phyloP scores from a whole-genome alignment of 2,329 filamentous ascomycete species.

The Diaporthe australafricana region DNA sequence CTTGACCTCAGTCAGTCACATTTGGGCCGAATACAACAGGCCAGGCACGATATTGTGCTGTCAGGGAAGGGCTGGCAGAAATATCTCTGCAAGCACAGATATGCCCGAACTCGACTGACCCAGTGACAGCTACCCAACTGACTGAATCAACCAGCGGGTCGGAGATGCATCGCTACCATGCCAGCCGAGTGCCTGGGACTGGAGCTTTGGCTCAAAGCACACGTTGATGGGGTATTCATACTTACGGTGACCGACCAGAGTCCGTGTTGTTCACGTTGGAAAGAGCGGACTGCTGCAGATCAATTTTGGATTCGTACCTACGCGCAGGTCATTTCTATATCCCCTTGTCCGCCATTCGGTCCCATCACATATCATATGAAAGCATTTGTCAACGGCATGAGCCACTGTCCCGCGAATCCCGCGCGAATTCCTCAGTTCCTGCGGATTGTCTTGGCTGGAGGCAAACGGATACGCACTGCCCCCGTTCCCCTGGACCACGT shows the following conservation, averaged over 20 bases:
- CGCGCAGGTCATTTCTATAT: neutral
- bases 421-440: neutral
- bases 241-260: neutral
- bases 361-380: constrained; percentile 10
- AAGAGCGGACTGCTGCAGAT: neutral
- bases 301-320: neutral
- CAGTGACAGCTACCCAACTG: neutral
- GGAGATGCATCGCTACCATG: neutral
- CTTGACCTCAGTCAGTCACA: neutral
- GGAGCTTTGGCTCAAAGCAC: neutral
- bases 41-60: neutral
- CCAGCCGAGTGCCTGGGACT: neutral
- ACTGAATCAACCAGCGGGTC: neutral
- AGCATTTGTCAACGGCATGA: neutral
- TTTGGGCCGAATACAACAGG: neutral
- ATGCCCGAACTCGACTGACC: neutral
- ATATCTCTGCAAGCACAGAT: neutral
- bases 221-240: neutral
- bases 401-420: neutral
- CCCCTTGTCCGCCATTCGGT: constrained; percentile 2
- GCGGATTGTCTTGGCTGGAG: neutral
- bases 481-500: neutral
- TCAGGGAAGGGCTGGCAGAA: neutral
- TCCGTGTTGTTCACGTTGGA: neutral
- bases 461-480: constrained; percentile 7